Base-by-base conservation (phyloP, 2,329 filamentous ascomycete genomes). In the Phialophora expanda region DNA sequence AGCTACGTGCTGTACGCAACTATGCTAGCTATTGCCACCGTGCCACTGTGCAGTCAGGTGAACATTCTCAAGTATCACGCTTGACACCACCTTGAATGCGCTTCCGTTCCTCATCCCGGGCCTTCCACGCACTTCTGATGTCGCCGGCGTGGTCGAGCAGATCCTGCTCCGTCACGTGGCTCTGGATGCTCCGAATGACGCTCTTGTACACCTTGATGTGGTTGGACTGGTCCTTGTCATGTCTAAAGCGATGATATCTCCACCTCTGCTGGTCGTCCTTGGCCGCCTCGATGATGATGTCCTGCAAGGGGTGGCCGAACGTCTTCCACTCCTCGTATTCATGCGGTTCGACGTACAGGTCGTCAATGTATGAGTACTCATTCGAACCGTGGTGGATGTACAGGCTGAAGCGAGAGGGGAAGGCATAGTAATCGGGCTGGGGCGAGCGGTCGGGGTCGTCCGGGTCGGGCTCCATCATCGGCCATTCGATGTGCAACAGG, bases 191-290 rank as follows among this genome's bases (percentile, higher is more conserved):
- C 70, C 94, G 89, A 66, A 97, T 84, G 3, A 99, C 95, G 75
- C 90, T 96, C 28, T 88, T 83, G 1, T 97, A 92, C 0, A 91
- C 94, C 20, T 83, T 88, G 66, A 91, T 89, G 78, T 98, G 93
- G 74, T 99, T 99, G 0, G 91, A 93, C 71, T 97, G 90, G 30
- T 84, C 82, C 80, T 99, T 99, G 78, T 99, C 95, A 74, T 98
- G 93, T 60, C 95, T 86, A 78, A 97, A 94, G 32, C 93, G 88
- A 72, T 95, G 89, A 76, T 92, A 91, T 65, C 93, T 87, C 95
- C 95, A 99, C 20, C 70, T 53, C 48, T 62, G 64, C 4, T 50
- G 8, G 14, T 71, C 67, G 74, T 97, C 92, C 78, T 92, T 87
- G 74, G 88, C 92, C 76, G 93, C 97, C 79, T 99, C 95, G 62